These are phyloP conservation scores for Lagenaria siceraria DNA, from an alignment of 306 rosid species.

Conservation along the genomic window DNA sequence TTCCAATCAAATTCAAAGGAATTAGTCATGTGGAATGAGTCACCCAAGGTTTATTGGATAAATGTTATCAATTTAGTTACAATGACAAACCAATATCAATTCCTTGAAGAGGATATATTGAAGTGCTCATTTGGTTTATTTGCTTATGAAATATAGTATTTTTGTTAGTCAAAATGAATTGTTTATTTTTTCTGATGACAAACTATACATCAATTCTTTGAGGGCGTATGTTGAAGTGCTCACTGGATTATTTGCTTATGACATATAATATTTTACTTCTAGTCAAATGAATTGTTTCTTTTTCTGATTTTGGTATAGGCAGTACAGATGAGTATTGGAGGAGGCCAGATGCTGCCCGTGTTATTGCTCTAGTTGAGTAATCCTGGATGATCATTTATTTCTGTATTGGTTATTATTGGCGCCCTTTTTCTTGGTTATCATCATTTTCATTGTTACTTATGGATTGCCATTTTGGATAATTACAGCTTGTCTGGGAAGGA, in stretches of 20 bases:
- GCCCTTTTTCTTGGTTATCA: neutral
- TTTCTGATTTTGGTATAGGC: slow-evolving; percentile 30
- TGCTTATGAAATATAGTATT: neutral
- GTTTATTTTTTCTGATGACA: neutral
- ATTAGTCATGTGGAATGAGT: neutral
- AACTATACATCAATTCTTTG: neutral
- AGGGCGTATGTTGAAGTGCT: neutral
- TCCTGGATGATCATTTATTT: neutral
- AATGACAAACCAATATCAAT: neutral
- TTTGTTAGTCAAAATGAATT: too few species aligned
- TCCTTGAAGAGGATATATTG: neutral
- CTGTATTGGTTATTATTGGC: neutral
- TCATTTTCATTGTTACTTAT: neutral
- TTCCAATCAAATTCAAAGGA: neutral
- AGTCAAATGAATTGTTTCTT: neutral
- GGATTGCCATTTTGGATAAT: slow-evolving; percentile 8
- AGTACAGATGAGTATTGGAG: slow-evolving; percentile 98
- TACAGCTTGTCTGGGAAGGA: slow-evolving; percentile 88
- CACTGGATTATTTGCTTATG: neutral
- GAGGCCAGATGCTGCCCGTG: slow-evolving; percentile 90
- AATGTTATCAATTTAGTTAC: neutral
- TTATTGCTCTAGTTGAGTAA: slow-evolving; percentile 61
- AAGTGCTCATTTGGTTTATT: neutral
- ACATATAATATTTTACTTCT: neutral
- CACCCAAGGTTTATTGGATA: neutral